Base-by-base conservation (phyloP, 176 grass and related monocot species). In the Chloris gayana region DNA sequence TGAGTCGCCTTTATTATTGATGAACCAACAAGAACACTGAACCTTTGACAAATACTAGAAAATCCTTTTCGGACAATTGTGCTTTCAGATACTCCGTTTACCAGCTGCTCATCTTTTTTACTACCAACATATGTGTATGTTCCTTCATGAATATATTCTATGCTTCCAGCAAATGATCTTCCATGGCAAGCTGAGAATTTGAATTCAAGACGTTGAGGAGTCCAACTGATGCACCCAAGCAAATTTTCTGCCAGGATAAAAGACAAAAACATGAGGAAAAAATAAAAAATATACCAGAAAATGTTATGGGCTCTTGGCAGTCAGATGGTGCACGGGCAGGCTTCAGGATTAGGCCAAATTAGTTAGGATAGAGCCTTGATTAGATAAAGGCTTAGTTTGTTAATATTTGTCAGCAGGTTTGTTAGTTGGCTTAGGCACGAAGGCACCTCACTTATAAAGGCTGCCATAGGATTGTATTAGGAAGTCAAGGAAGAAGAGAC, bases 1-100 rank as follows among this genome's bases (percentile, higher is more conserved):
- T 42, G 24, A 57, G 67, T 37, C 46, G 22, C 34, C 35, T 57
- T 79, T 64, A 33, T 83, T 32, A 70, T 61, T 37, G 66, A 29
- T 18, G 42, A 79, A 73, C 37, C 29, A 76, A 80, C 18, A 33
- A 64, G 9, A 82, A 83, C 65, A 75, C 7, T 44, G 68, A 76
- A 86, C 90, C 83, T 88, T 83, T 67, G 53, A 35, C 34, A 85
- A 80, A 85, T 82, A 70, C 24, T 72, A 47, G 79, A 80, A 67
- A 56, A 19, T 32, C 32, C 63, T 22, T 70, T 71, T 35, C 69
- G 39, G 46, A 80, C 8, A 80, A 74, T 70, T 19, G 47, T 59
- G 47, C 47, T 26, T 64, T 73, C 61, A 49, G 63, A 60, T 79
- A 57, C 66, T 44, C 41, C 65, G 56, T 72, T 64, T 82, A 69